Conservation (phyloP, 1,139 yeast species). For the Tardiomyces blankii region DNA sequence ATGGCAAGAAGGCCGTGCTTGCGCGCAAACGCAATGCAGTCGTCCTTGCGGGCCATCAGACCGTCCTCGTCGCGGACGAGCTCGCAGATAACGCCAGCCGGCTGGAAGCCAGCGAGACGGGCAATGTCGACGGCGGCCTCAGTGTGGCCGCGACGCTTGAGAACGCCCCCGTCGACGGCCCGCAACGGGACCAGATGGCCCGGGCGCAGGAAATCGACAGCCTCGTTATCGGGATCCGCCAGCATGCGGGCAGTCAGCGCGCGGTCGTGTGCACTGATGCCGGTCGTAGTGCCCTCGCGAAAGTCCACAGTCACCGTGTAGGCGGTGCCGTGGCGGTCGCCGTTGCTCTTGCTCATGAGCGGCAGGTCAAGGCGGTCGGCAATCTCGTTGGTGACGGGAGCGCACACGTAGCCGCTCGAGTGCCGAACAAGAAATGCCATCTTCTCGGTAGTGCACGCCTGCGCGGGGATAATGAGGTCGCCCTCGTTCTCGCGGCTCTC, state of each 20-base stretch:
- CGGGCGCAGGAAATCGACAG: conserved; percentile 72
- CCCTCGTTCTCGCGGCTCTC: conserved; percentile 97
- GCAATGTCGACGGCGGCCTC: conserved; percentile 94
- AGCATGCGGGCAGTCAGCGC: conserved; percentile 68
- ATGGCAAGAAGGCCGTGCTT: conserved; percentile 57
- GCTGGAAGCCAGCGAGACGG: conserved; percentile 61
- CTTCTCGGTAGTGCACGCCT: conserved; percentile 62
- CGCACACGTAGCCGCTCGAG: conserved; percentile 85
- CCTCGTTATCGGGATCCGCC: conserved; percentile 47
- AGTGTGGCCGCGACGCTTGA: conserved; percentile 88
- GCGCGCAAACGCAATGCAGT: conserved; percentile 63
- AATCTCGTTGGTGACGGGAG: conserved; percentile 64
- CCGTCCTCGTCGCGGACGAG: conserved; percentile 91
- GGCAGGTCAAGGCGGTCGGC: conserved; percentile 78
- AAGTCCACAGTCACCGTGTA: conserved; percentile 89
- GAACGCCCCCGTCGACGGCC: conserved; percentile 78
- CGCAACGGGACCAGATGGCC: conserved; percentile 92
- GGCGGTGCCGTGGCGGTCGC: conserved; percentile 94
- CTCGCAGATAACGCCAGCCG: conserved; percentile 91
- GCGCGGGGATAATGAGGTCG: conserved; percentile 88
- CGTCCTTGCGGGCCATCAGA: conserved; percentile 86
- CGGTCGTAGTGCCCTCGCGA: conserved; percentile 82
- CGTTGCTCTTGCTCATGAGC: conserved; percentile 52
- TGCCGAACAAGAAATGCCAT: conserved; percentile 93
- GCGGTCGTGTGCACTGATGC: conserved; percentile 91